phyloP scores from a whole-genome alignment of 2,329 filamentous ascomycete species.

The Penicillium olsonii region DNA sequence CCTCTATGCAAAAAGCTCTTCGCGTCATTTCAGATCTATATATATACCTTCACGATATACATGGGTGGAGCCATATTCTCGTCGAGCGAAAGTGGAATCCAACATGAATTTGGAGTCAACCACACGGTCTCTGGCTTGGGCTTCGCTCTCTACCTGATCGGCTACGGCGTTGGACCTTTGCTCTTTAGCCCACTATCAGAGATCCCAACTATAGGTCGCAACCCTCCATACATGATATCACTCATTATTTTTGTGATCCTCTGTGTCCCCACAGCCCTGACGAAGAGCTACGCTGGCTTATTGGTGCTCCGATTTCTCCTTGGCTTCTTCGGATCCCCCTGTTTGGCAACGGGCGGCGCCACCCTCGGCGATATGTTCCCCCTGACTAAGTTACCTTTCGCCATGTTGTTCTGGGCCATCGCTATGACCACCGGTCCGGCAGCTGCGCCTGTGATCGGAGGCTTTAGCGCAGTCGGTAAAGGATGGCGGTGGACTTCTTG shows the following conservation, averaged over 20 bases:
- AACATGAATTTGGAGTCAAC: neutral
- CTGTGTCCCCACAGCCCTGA: too few species aligned
- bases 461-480: constrained; percentile 42
- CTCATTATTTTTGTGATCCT: constrained; percentile 46
- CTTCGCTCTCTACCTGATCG: neutral
- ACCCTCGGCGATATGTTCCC: neutral
- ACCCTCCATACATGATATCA: constrained; percentile 50
- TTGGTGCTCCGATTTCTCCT: neutral
- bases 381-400: neutral
- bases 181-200: constrained; percentile 38
- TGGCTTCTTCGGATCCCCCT: neutral
- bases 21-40: neutral
- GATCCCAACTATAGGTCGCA: constrained; percentile 52
- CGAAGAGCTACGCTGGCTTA: neutral
- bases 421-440: constrained; percentile 23
- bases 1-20: neutral
- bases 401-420: neutral
- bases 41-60: neutral
- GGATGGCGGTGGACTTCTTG: constrained; percentile 47
- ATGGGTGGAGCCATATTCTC: neutral
- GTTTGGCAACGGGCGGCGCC: neutral
- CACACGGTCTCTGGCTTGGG: neutral
- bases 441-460: constrained; percentile 45
- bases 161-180: neutral
- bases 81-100: neutral